phyloP scores from a whole-genome alignment of 2,329 filamentous ascomycete genomes.

The Dothistroma septosporum region DNA sequence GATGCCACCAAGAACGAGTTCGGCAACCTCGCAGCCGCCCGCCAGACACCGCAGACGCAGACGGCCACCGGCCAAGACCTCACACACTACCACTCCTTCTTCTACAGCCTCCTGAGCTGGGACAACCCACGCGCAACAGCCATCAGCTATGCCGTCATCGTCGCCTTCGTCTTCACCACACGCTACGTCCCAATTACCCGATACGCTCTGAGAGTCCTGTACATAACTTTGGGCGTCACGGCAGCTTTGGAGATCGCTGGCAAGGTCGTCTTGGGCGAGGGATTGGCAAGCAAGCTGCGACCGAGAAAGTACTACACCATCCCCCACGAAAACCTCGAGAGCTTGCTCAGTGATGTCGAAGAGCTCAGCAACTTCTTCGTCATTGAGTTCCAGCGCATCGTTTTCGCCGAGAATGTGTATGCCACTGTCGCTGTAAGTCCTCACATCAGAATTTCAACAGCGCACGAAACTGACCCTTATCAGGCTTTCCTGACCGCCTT shows the following conservation, averaged over 20 bases:
- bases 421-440: constrained; percentile 56
- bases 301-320: constrained; percentile 64
- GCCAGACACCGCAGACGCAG: constrained; percentile 50
- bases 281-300: constrained; percentile 58
- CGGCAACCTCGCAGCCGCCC: constrained; percentile 53
- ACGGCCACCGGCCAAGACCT: constrained; percentile 59
- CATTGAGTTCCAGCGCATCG: constrained; percentile 62
- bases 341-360: constrained; percentile 57
- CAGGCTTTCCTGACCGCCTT: constrained; percentile 59
- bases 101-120: constrained; percentile 65
- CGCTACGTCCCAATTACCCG: constrained; percentile 61
- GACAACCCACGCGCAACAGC: constrained; percentile 62
- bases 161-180: constrained; percentile 58
- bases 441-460: background rate
- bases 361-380: constrained; percentile 66
- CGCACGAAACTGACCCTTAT: constrained; percentile 18
- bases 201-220: constrained; percentile 58
- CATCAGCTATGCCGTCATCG: constrained; percentile 54
- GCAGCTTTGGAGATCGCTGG: constrained; percentile 56
- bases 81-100: constrained; percentile 64
- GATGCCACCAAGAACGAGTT: constrained; percentile 56
- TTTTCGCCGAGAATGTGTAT: constrained; percentile 63
- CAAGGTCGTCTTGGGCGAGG: constrained; percentile 53
- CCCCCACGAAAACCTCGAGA: constrained; percentile 60
- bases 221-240: constrained; percentile 56